Base-by-base conservation (phyloP, 495 filamentous ascomycete genomes). In the Lindgomyces ingoldianus region DNA sequence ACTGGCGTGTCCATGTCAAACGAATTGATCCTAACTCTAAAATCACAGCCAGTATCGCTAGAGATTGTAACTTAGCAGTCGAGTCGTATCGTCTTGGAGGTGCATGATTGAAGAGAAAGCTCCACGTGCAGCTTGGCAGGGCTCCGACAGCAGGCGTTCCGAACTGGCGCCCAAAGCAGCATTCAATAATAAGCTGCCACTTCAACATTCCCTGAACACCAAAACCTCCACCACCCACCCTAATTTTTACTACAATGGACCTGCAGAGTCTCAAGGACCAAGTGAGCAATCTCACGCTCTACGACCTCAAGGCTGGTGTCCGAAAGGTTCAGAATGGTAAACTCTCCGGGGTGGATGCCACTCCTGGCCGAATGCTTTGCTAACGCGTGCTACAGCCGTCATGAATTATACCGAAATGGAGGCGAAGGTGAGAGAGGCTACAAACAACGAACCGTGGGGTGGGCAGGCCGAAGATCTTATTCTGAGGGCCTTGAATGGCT, bases 381-480 rank as follows among this genome's bases (percentile, higher is more conserved):
- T 71, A 55, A 70, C 25, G 1, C 26, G 54, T 46, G 45, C 39
- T 54, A 57, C 72, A 97, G 93, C 92, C 65, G 93, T 98, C 42
- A 97, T 97, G 94, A 98, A 98, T 77, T 97, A 93, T 76, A 98
- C 94, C n/a, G 94, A 98, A 74, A 98, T 97, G 93, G 94, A 99
- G 78, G 81, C 92, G 57, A 99, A 98, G 90, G 92, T 94, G 65
- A 67, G 45, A 26, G 68, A 70, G 55, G 68, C 68, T 12, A 60
- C 65, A 57, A 70, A 54, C 47, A 62, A 65, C 47, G 68, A 70
- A 26, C 68, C 68, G 11, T 70, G 68, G 68, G 68, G 68, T 70
- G 16, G 29, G 26, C 11, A 27, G 19, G 25, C 2, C 27, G 39
- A n/a, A n/a, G n/a, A n/a, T 1, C 39, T 53, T 11, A 30, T 59